Conservation (phyloP, 768 basidiomycete genomes). For the Leccinellum rugosiceps region DNA sequence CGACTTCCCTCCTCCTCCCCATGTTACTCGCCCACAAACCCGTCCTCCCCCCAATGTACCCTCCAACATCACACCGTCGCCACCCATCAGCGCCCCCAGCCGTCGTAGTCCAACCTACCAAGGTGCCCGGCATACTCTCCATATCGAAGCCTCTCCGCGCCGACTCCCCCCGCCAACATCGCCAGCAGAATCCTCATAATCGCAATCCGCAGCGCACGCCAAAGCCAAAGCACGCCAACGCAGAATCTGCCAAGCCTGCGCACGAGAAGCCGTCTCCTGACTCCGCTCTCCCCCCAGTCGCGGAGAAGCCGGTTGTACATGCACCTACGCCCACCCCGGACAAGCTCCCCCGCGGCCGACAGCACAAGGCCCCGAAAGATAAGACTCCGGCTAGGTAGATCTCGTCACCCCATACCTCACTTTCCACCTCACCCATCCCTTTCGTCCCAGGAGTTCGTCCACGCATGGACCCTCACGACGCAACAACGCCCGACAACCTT, state of each 20-base stretch:
- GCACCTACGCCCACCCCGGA: slow-evolving; percentile 24
- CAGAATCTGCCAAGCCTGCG: background rate
- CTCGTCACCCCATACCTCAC: background rate
- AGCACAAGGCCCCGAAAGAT: slow-evolving; percentile 40
- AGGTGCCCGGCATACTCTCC: slow-evolving; percentile 69
- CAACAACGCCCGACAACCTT: slow-evolving; percentile 58
- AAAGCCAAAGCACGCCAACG: slow-evolving; percentile 31
- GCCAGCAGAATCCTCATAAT: slow-evolving; percentile 31
- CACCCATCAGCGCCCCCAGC: slow-evolving; percentile 69
- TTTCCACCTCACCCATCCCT: slow-evolving; percentile 2
- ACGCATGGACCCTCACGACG: slow-evolving; percentile 42
- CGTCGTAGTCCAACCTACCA: slow-evolving; percentile 67
- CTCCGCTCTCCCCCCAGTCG: slow-evolving; percentile 31
- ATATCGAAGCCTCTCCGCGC: slow-evolving; percentile 54
- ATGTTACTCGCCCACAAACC: slow-evolving; percentile 46
- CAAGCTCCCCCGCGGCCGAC: slow-evolving; percentile 33
- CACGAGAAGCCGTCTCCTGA: slow-evolving; percentile 26
- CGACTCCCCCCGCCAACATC: slow-evolving; percentile 34
- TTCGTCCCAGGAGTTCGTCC: slow-evolving; percentile 43
- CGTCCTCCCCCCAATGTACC: slow-evolving; percentile 30
- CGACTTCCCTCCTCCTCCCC: background rate
- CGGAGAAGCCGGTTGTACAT: slow-evolving; percentile 25
- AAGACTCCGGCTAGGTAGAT: slow-evolving; percentile 42
- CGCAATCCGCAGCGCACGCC: slow-evolving; percentile 35
- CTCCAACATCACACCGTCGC: slow-evolving; percentile 47